Evolutionary conservation across 2,329 filamentous ascomycete genomes (phyloP).

Genomic region (Fusarium siculi): DNA sequence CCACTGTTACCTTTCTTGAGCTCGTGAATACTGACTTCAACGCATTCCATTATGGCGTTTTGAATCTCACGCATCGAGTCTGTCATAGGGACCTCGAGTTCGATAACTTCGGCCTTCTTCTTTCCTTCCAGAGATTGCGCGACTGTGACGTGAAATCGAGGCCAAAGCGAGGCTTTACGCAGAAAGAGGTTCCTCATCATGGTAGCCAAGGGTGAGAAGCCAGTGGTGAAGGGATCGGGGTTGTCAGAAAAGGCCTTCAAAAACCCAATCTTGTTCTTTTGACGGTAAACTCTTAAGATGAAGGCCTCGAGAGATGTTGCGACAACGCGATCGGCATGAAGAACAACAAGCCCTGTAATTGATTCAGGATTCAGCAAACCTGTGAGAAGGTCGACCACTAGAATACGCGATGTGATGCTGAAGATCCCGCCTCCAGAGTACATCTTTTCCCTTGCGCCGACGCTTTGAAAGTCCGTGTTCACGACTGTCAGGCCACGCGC

Average conservation of each 20-base stretch:
- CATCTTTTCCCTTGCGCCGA: constrained; percentile 88
- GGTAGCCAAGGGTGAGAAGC: constrained; percentile 86
- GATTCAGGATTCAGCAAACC: constrained; percentile 81
- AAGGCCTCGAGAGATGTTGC: constrained; percentile 94
- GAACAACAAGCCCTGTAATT: constrained; percentile 85
- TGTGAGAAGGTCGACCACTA: constrained; percentile 94
- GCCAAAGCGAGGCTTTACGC: constrained; percentile 88
- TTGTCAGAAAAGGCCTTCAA: constrained; percentile 96
- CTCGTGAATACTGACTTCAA: constrained; percentile 93
- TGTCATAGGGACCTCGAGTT: constrained; percentile 96
- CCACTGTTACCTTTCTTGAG: constrained; percentile 91
- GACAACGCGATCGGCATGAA: constrained; percentile 88
- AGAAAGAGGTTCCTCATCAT: constrained; percentile 93
- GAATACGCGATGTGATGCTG: constrained; percentile 93
- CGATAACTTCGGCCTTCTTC: constrained; percentile 95
- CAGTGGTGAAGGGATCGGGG: constrained; percentile 88
- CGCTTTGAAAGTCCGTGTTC: constrained; percentile 93
- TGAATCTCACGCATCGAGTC: constrained; percentile 94
- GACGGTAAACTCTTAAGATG: constrained; percentile 90
- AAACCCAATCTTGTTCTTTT: constrained; percentile 94
- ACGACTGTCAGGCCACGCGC: constrained; percentile 89
- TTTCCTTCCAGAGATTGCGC: constrained; percentile 90
- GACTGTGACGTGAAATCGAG: constrained; percentile 91
- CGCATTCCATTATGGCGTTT: constrained; percentile 93
- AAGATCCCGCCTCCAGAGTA: constrained; percentile 91